Evolutionary conservation across 73 alveolate species (phyloP).

Genomic region (Uronychia setigera): DNA sequence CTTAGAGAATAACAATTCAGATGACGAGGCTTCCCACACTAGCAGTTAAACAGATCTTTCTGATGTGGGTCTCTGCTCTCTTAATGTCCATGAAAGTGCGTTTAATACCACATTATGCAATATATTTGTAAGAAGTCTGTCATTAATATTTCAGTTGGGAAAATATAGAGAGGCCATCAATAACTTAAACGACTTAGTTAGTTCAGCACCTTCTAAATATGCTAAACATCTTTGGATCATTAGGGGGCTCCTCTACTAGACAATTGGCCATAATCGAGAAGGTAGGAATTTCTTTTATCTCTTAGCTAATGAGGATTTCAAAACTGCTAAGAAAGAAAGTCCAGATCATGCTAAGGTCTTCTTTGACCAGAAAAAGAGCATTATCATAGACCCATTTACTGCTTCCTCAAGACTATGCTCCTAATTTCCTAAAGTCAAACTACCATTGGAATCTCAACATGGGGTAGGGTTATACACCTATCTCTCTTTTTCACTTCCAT

Average conservation of each 20-base stretch:
- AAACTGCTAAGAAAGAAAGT: conserved; percentile 11
- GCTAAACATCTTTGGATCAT: conserved; percentile 15
- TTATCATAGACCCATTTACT: conserved; percentile 52
- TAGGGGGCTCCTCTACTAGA: conserved; percentile 28
- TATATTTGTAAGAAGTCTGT: conserved; percentile 1
- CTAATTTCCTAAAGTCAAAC: conserved; percentile 44
- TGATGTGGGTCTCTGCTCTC: conserved; percentile 52
- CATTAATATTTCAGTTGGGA: conserved; percentile 25
- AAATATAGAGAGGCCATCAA: conserved; percentile 11
- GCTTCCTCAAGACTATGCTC: conserved; percentile 49
- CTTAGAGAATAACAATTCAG: background rate
- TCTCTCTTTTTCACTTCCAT: conserved; percentile 47
- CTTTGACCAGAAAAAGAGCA: conserved; percentile 20
- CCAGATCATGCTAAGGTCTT: conserved; percentile 11
- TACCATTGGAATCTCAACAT: conserved; percentile 6
- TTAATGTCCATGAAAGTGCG: conserved; percentile 29
- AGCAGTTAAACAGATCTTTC: conserved; percentile 51
- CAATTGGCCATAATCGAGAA: conserved; percentile 28
- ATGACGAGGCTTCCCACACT: conserved; percentile 24
- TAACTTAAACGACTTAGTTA: conserved; percentile 22
- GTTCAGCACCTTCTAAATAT: conserved; percentile 30
- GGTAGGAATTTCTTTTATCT: background rate
- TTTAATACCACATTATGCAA: conserved; percentile 28
- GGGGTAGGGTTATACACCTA: conserved; percentile 2
- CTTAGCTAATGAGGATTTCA: background rate